phyloP scores from a whole-genome alignment of 805 yeast species.

The Kodamaea jinghongensis region DNA sequence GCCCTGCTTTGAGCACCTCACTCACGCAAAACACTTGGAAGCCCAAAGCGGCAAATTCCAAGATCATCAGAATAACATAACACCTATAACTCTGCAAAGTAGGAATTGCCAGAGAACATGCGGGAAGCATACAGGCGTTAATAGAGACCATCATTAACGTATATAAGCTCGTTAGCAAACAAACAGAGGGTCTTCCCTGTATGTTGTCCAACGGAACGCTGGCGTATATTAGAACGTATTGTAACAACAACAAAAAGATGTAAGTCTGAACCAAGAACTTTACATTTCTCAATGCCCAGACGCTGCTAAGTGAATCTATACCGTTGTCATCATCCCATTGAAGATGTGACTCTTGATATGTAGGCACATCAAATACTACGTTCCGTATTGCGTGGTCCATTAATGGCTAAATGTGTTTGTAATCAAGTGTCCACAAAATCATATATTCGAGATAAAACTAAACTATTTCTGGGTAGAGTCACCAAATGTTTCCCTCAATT shows the following conservation, averaged over 20 bases:
- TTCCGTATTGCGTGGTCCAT: constrained; percentile 6
- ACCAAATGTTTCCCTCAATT: constrained; percentile 3
- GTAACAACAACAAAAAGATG: constrained; percentile 22
- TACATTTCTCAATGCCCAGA: constrained; percentile 15
- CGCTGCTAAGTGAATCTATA: constrained; percentile 7
- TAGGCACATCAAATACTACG: constrained; percentile 7
- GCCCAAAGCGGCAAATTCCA: constrained; percentile 1
- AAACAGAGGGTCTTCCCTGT: constrained; percentile 28
- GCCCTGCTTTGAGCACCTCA: constrained; percentile 1
- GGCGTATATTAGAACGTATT: constrained; percentile 28
- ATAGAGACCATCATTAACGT: constrained; percentile 17
- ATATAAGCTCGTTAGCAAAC: constrained; percentile 20
- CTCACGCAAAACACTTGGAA: neutral
- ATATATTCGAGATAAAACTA: neutral
- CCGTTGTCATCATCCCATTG: neutral
- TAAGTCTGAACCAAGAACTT: constrained; percentile 16
- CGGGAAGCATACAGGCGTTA: constrained; percentile 21
- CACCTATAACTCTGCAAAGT: constrained; percentile 16
- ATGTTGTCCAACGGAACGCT: constrained; percentile 35
- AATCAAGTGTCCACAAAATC: too few relatives aligned
- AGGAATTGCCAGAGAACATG: constrained; percentile 19
- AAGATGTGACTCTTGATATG: neutral
- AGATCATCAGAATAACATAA: constrained; percentile 16
- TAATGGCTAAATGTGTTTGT: neutral
- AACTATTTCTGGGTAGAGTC: neutral